Evolutionary conservation across 768 basidiomycete species (phyloP).

Genomic region (Kwoniella bestiolae): DNA sequence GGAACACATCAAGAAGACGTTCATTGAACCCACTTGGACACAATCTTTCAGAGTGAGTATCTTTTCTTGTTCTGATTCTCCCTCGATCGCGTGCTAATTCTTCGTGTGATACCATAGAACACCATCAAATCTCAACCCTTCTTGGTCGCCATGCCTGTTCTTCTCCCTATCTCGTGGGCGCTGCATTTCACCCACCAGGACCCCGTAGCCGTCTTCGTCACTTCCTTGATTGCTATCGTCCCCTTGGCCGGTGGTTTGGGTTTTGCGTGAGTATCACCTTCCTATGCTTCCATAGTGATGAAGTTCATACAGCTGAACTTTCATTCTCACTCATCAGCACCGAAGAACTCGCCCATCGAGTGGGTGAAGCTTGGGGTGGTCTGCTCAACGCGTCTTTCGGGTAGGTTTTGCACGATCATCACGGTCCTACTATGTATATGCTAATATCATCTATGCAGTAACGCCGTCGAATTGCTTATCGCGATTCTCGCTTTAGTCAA

Average conservation of each 20-base stretch:
- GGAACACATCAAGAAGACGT: conserved; percentile 10
- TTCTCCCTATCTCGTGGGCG: conserved; percentile 63
- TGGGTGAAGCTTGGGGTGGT: conserved; percentile 59
- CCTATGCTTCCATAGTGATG: background rate
- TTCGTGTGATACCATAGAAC: conserved; percentile 29
- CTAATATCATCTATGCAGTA: conserved; percentile 58
- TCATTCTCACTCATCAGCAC: conserved; percentile 61
- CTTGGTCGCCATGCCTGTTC: conserved; percentile 53
- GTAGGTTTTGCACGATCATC: conserved; percentile 2
- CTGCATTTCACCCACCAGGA: conserved; percentile 58
- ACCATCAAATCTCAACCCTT: conserved; percentile 36
- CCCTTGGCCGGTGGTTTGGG: conserved; percentile 58
- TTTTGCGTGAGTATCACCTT: conserved; percentile 31
- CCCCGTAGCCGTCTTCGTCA: conserved; percentile 62
- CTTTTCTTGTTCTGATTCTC: background rate
- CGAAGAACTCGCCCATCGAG: conserved; percentile 62
- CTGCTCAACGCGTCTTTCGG: conserved; percentile 61
- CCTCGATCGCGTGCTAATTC: too few species aligned
- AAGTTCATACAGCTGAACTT: conserved; percentile 58
- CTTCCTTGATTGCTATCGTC: conserved; percentile 62
- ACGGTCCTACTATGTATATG: conserved; percentile 17
- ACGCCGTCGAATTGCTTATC: conserved; percentile 65
- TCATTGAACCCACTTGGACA: conserved; percentile 31
- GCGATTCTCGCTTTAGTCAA: conserved; percentile 53
- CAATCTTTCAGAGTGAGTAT: conserved; percentile 29